Evolutionary conservation across 441 rosid genomes (phyloP).

Genomic region (Gossypium gossypioides): DNA sequence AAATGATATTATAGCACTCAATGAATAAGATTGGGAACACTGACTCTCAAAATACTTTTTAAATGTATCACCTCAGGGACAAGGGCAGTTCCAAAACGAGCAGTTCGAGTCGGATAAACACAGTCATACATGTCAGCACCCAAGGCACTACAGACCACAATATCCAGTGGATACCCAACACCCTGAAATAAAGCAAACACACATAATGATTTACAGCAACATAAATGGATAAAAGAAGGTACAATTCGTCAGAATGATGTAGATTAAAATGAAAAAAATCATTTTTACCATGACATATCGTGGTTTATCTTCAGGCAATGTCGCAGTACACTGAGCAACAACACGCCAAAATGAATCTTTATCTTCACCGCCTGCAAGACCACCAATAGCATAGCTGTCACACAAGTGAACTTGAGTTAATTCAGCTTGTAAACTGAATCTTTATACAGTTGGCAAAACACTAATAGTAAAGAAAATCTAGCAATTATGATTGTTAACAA

Average conservation of each 20-base stretch:
- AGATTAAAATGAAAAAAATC: conserved; percentile 1
- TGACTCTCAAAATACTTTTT: background rate
- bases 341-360: conserved; percentile 86
- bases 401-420: conserved; percentile 26
- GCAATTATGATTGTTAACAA: background rate
- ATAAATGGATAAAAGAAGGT: conserved; percentile 3
- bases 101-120: conserved; percentile 78
- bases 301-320: conserved; percentile 71
- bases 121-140: conserved; percentile 82
- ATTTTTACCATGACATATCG: conserved; percentile 64
- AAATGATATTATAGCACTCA: background rate
- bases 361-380: conserved; percentile 81
- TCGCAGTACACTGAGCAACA: conserved; percentile 75
- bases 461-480: background rate
- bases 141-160: conserved; percentile 76
- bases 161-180: conserved; percentile 74
- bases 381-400: conserved; percentile 79
- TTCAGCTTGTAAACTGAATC: conserved; percentile 14
- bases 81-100: conserved; percentile 75
- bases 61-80: conserved; percentile 52
- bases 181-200: conserved; percentile 36
- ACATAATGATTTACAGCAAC: background rate
- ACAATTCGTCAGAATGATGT: background rate
- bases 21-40: background rate
- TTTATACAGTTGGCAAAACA: conserved; percentile 1